These are phyloP conservation scores for Ulota crispa DNA, from an alignment of 225 moss, liverwort and hornwort species.

Conservation along the genomic window DNA sequence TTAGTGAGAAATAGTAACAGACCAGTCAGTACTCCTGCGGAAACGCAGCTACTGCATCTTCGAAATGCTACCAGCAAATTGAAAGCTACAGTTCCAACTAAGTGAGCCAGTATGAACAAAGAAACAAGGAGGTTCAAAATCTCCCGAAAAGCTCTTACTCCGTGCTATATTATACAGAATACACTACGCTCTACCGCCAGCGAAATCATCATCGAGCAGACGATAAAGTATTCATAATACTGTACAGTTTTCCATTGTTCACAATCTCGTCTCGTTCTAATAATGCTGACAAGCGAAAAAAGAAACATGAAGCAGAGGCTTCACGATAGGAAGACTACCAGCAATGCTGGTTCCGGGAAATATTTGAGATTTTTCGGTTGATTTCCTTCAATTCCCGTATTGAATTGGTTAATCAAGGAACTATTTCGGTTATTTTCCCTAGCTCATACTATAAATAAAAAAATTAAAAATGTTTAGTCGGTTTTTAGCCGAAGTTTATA, in stretches of 20 bases:
- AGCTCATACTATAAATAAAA: no score
- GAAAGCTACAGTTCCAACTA: neutral
- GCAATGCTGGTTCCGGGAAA: no score
- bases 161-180: neutral
- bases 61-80: neutral
- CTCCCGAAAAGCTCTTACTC: neutral
- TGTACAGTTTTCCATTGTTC: neutral
- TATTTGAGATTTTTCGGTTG: no score
- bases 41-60: neutral
- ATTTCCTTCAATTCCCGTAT: no score
- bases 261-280: constrained; percentile 7
- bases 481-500: no score
- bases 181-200: neutral
- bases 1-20: neutral
- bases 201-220: neutral
- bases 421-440: no score
- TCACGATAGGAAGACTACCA: neutral
- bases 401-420: no score
- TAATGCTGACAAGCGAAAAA: constrained; percentile 11
- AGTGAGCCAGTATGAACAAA: neutral
- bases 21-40: neutral
- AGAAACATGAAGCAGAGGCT: constrained; percentile 7
- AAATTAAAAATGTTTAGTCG: no score
- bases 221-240: neutral
- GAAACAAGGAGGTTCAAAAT: neutral